Conservation (phyloP, 768 basidiomycete species). For the Amanita pallidorosea region DNA sequence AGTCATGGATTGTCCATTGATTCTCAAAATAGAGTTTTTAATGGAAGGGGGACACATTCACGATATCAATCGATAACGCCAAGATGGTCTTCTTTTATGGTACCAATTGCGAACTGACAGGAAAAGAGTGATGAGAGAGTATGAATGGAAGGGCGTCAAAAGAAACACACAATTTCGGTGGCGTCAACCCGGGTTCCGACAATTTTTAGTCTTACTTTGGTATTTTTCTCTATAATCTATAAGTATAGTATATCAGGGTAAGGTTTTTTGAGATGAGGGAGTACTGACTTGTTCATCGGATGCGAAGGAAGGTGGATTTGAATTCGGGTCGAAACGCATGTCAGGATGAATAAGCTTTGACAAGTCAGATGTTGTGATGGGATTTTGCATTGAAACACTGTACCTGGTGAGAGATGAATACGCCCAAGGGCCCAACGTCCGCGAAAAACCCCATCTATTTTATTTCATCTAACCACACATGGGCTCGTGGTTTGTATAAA, state of each 20-base stretch:
- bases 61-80: conserved; percentile 73
- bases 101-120: conserved; percentile 86
- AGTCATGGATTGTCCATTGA: too few relatives aligned
- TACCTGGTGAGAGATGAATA: conserved; percentile 96
- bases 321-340: conserved; percentile 90
- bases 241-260: neutral
- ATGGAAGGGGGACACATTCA: neutral
- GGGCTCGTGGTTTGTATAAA: neutral
- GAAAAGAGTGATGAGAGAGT: conserved; percentile 1
- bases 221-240: conserved; percentile 90
- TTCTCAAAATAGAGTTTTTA: too few relatives aligned
- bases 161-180: conserved; percentile 78
- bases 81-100: conserved; percentile 96
- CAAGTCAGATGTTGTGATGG: neutral
- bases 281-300: conserved; percentile 70
- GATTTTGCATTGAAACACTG: conserved; percentile 9
- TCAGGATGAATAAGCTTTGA: conserved; percentile 87
- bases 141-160: neutral
- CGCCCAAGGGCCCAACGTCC: conserved; percentile 87
- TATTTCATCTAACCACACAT: neutral
- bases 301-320: conserved; percentile 93
- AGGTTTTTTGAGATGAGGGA: neutral
- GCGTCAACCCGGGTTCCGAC: conserved; percentile 98
- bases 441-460: conserved; percentile 96
- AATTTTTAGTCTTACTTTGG: conserved; percentile 86